phyloP scores from a whole-genome alignment of 1,284 basidiomycete genomes.

The Boletus semigastroideus region DNA sequence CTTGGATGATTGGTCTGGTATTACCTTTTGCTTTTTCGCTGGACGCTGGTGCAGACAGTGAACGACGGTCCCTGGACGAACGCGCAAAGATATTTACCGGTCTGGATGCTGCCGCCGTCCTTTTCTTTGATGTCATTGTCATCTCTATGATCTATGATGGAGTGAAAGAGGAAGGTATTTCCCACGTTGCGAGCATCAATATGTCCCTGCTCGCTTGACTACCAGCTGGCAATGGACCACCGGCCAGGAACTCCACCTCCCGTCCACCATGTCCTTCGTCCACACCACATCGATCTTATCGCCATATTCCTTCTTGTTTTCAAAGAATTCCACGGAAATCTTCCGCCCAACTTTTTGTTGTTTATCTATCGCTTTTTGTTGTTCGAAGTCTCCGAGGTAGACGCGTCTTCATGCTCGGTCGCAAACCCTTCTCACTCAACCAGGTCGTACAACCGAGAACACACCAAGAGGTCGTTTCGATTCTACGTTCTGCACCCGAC shows the following conservation, averaged over 20 bases:
- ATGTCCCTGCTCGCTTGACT: no score
- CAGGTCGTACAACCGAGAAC: slow-evolving; percentile 43
- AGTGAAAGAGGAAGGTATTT: slow-evolving; percentile 29
- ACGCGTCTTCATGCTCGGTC: slow-evolving; percentile 1
- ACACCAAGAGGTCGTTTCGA: slow-evolving; percentile 37
- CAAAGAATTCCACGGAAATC: slow-evolving; percentile 50
- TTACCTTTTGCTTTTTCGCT: slow-evolving; percentile 49
- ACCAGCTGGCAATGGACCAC: slow-evolving; percentile 20
- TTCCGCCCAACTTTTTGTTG: slow-evolving; percentile 60
- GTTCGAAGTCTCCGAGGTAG: slow-evolving; percentile 55
- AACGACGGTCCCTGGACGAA: neutral
- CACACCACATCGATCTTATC: slow-evolving; percentile 71
- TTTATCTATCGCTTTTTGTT: slow-evolving; percentile 63
- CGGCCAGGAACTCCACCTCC: slow-evolving; percentile 46
- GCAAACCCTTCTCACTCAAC: neutral
- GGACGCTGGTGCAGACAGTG: slow-evolving; percentile 29
- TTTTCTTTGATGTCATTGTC: slow-evolving; percentile 29
- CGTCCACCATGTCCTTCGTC: slow-evolving; percentile 60
- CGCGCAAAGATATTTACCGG: slow-evolving; percentile 27
- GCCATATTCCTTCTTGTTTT: slow-evolving; percentile 59
- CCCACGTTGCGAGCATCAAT: slow-evolving; percentile 6
- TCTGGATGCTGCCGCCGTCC: slow-evolving; percentile 35
- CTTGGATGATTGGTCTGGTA: slow-evolving; percentile 13
- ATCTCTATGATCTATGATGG: no score
- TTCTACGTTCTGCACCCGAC: slow-evolving; percentile 30